phyloP scores from a whole-genome alignment of 202 grass and related monocot species.

The Bolboschoenoplectus hybrid region DNA sequence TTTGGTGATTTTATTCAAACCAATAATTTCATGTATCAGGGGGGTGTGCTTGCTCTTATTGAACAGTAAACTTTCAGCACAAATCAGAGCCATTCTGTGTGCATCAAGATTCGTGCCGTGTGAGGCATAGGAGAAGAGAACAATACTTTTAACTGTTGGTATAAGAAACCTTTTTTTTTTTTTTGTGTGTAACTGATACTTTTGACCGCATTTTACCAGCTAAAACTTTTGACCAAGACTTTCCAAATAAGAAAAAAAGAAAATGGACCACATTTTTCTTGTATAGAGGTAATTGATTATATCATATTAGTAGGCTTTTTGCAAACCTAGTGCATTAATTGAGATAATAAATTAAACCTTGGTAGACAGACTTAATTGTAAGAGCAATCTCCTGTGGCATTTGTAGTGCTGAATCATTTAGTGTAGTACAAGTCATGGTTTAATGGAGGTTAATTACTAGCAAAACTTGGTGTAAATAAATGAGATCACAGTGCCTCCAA shows the following conservation, averaged over 20 bases:
- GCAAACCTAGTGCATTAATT: neutral
- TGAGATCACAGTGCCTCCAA: constrained; percentile 9
- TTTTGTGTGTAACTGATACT: neutral
- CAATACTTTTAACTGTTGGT: neutral
- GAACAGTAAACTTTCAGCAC: neutral
- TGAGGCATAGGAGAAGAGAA: neutral
- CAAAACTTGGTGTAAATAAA: neutral
- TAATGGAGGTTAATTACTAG: neutral
- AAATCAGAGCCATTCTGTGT: neutral
- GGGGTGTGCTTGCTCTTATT: no score
- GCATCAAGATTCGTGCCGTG: neutral
- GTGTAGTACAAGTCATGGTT: no score
- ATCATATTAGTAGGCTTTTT: constrained; percentile 5
- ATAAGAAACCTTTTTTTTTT: neutral
- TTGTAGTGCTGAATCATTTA: neutral
- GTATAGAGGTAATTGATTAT: neutral
- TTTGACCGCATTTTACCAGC: neutral
- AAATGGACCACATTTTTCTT: neutral
- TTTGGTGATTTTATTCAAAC: no score
- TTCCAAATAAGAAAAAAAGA: neutral
- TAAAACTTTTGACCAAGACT: neutral
- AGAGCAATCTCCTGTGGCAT: neutral
- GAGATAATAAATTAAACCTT: neutral
- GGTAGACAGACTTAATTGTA: neutral
- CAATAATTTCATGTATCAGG: neutral